These are phyloP conservation scores for Karstenula rhodostoma DNA, from an alignment of 2,329 filamentous ascomycete genomes.

Conservation along the genomic window DNA sequence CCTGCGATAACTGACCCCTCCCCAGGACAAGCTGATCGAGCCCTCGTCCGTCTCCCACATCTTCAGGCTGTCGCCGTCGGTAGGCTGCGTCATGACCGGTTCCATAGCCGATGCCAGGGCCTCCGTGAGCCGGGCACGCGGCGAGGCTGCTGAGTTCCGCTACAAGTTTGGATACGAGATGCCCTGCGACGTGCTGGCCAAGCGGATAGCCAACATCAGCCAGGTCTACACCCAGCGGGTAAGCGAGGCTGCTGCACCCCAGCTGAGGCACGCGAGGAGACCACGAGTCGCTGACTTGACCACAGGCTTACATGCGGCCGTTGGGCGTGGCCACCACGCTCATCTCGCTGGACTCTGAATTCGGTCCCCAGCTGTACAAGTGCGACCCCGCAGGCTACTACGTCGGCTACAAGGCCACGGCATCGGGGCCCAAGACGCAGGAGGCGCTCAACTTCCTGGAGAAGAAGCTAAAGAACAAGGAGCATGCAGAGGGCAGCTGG, in stretches of 20 bases:
- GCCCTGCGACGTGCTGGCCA: constrained; percentile 95
- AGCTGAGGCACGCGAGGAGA: constrained; percentile 15
- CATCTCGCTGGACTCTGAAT: constrained; percentile 91
- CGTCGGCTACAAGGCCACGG: constrained; percentile 97
- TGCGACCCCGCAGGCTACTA: constrained; percentile 98
- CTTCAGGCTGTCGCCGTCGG: constrained; percentile 94
- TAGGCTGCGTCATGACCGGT: constrained; percentile 98
- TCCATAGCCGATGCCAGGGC: constrained; percentile 97
- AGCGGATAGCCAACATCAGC: constrained; percentile 97
- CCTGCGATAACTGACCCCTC: constrained; percentile 13
- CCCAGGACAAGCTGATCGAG: constrained; percentile 97
- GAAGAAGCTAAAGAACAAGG: constrained; percentile 99
- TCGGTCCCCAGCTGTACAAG: constrained; percentile 95
- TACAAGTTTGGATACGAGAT: constrained; percentile 99
- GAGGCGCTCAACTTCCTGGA: constrained; percentile 98
- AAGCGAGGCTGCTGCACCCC: constrained; percentile 43
- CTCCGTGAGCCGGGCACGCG: constrained; percentile 89
- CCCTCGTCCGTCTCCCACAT: constrained; percentile 96
- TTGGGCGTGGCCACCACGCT: constrained; percentile 95
- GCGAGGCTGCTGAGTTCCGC: constrained; percentile 95
- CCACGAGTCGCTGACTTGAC: constrained; percentile 39
- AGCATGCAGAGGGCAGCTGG: constrained; percentile 89
- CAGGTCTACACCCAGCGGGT: constrained; percentile 99
- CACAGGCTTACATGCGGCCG: constrained; percentile 93
- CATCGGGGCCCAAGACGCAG: constrained; percentile 97